Evolutionary conservation across 2,329 filamentous ascomycete genomes (phyloP).

Genomic region (Cladorrhinum sp.): DNA sequence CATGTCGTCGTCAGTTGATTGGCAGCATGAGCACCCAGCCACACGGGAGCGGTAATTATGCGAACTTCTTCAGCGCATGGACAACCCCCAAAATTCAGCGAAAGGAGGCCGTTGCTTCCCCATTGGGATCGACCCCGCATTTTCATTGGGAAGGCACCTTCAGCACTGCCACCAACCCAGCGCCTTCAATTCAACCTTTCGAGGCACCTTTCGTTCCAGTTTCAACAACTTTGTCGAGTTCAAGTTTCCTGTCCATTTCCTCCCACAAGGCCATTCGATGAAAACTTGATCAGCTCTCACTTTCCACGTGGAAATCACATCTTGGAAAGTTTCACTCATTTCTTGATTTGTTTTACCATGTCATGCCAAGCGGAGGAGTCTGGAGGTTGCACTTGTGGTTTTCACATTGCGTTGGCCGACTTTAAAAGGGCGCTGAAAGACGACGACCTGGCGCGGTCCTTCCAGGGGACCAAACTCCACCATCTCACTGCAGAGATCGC

Average conservation of each 20-base stretch:
- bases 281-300: too few relatives aligned
- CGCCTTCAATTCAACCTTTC: neutral
- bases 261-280: too few relatives aligned
- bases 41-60: neutral
- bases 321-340: too few relatives aligned
- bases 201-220: neutral
- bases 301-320: too few relatives aligned
- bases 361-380: neutral
- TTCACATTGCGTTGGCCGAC: slow-evolving; percentile 1
- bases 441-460: neutral
- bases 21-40: neutral
- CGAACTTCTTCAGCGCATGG: neutral
- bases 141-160: neutral
- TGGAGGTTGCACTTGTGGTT: neutral
- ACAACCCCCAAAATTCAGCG: neutral
- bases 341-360: neutral
- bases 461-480: neutral
- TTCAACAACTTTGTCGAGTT: too few relatives aligned
- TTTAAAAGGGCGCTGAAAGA: neutral
- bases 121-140: neutral
- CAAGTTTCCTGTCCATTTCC: neutral
- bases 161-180: neutral
- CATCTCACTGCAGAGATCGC: neutral
- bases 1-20: neutral
- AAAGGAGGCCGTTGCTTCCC: neutral